These are phyloP conservation scores for Hygrocybe punicea DNA, from an alignment of 768 basidiomycete species.

Conservation along the genomic window DNA sequence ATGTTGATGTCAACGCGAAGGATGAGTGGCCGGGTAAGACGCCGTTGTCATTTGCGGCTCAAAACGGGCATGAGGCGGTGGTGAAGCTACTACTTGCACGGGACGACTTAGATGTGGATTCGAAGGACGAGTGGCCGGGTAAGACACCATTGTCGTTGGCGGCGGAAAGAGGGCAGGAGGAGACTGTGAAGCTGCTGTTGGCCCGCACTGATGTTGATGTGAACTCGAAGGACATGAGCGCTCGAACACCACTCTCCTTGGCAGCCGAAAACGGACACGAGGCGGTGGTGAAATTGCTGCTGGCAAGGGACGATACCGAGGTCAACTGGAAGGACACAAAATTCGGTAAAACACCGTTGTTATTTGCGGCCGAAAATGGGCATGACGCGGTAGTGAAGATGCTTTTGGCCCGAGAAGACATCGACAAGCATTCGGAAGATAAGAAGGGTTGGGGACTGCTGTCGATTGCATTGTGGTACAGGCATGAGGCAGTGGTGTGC, in stretches of 20 bases:
- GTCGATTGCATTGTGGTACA: too few relatives aligned
- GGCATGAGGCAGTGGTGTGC: too few relatives aligned
- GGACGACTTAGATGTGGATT: slow-evolving; percentile 59
- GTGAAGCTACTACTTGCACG: background rate
- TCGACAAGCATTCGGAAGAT: too few relatives aligned
- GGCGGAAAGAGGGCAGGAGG: background rate
- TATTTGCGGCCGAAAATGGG: background rate
- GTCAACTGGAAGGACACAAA: background rate
- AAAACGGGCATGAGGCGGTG: background rate
- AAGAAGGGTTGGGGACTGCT: too few relatives aligned
- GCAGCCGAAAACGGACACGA: slow-evolving; percentile 85
- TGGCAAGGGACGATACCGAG: background rate
- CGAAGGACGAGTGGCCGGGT: slow-evolving; percentile 47
- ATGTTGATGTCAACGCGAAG: slow-evolving; percentile 1
- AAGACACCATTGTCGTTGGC: slow-evolving; percentile 2
- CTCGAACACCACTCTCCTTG: slow-evolving; percentile 62
- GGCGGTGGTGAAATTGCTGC: background rate
- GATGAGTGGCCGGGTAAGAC: background rate
- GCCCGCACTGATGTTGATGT: slow-evolving; percentile 40
- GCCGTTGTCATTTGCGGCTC: background rate
- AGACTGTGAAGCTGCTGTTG: background rate
- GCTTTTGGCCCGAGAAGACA: too few relatives aligned
- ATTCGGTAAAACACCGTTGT: slow-evolving; percentile 31
- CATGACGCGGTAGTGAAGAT: background rate
- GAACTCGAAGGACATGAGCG: slow-evolving; percentile 86